A percentile compares a stretch with the other conserved stretches of the same genome.
Conservation (phyloP, 306 rosid genomes). For the Prunus davidiana region DNA sequence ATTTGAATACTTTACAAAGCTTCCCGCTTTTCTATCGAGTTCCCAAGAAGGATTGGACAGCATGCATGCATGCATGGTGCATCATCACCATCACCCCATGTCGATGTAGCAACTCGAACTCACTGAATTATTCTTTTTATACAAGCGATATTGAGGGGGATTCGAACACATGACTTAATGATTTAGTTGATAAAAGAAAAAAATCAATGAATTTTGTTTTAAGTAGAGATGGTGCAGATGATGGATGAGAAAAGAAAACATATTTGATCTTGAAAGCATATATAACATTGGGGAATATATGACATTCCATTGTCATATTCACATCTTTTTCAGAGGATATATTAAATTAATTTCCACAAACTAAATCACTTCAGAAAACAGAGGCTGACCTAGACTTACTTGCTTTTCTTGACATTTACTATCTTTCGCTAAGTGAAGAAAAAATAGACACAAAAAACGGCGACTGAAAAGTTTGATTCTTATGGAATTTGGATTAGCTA, state of each 20-base stretch:
- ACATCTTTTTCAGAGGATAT: slow-evolving; percentile 22
- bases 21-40: slow-evolving; percentile 34
- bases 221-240: not conserved
- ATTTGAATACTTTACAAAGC: slow-evolving; percentile 37
- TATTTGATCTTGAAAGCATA: slow-evolving; percentile 24
- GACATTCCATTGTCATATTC: slow-evolving; percentile 43
- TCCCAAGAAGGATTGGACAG: not conserved
- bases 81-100: not conserved
- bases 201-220: not conserved
- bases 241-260: slow-evolving; percentile 2
- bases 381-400: not conserved
- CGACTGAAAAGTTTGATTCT: not conserved
- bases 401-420: not conserved
- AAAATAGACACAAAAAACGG: not conserved
- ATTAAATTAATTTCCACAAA: not conserved
- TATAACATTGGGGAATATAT: slow-evolving; percentile 21
- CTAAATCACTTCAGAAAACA: not conserved
- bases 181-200: not conserved
- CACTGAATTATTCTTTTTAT: too few species aligned
- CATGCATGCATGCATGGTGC: not conserved
- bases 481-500: not conserved
- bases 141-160: too few species aligned
- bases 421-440: not conserved
- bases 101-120: not conserved
- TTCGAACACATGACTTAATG: too few species aligned